Conservation (phyloP, 345 rosid genomes). For the Acer yangbiense region DNA sequence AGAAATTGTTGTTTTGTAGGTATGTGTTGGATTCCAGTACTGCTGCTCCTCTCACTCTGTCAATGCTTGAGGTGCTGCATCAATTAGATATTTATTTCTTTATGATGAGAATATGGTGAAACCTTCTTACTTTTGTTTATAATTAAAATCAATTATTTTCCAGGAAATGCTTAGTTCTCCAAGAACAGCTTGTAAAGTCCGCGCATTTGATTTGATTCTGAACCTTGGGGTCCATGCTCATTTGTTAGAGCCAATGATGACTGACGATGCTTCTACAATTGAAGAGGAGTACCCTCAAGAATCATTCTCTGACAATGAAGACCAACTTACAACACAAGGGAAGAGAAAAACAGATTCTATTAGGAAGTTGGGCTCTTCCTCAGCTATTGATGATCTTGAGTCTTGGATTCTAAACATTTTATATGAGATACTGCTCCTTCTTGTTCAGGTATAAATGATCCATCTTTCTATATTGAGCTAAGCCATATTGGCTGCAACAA, state of each 20-base stretch:
- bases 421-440: conserved; percentile 86
- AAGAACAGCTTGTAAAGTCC: conserved; percentile 70
- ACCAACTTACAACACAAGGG: conserved; percentile 52
- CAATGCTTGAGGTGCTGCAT: conserved; percentile 87
- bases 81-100: conserved; percentile 22
- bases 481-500: background rate
- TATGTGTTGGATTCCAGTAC: conserved; percentile 93
- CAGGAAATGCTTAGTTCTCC: conserved; percentile 97
- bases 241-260: conserved; percentile 77
- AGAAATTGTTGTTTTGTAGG: conserved; percentile 50
- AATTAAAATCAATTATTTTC: conserved; percentile 22
- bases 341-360: conserved; percentile 50
- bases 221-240: conserved; percentile 99
- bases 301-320: conserved; percentile 57
- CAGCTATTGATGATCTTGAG: conserved; percentile 81
- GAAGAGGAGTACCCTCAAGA: conserved; percentile 86
- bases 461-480: background rate
- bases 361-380: conserved; percentile 50
- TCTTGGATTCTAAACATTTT: conserved; percentile 91
- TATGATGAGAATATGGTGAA: conserved; percentile 15
- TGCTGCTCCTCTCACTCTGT: conserved; percentile 96
- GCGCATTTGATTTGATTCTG: conserved; percentile 93
- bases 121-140: conserved; percentile 29
- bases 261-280: conserved; percentile 69
- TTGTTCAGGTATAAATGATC: conserved; percentile 75